These are phyloP conservation scores for Alternaria dauci DNA, from an alignment of 2,329 filamentous ascomycete species.

Conservation along the genomic window DNA sequence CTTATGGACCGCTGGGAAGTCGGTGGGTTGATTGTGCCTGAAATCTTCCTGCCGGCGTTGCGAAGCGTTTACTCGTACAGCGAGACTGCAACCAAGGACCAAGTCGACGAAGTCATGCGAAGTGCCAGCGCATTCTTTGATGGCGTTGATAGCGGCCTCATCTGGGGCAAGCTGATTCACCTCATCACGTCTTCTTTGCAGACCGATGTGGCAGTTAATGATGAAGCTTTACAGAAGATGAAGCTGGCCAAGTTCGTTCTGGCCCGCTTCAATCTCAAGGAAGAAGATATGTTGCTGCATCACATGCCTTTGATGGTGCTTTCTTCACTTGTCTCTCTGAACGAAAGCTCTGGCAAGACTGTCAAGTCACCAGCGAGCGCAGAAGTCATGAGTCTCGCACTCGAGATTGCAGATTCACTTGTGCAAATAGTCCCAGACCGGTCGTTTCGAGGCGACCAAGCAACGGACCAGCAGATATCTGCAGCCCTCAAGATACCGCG, in stretches of 20 bases:
- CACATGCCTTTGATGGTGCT: slow-evolving; percentile 82
- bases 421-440: slow-evolving; percentile 50
- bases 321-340: slow-evolving; percentile 64
- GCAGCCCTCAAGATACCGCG: slow-evolving; percentile 12
- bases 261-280: slow-evolving; percentile 86
- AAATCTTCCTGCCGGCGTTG: slow-evolving; percentile 87
- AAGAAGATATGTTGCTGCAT: slow-evolving; percentile 92
- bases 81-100: slow-evolving; percentile 68
- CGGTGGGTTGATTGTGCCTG: slow-evolving; percentile 85
- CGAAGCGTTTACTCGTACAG: slow-evolving; percentile 81
- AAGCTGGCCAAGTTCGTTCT: slow-evolving; percentile 83
- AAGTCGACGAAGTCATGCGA: slow-evolving; percentile 85
- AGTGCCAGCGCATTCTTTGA: slow-evolving; percentile 98
- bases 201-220: slow-evolving; percentile 59
- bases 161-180: slow-evolving; percentile 82
- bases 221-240: slow-evolving; percentile 67
- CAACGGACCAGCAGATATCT: slow-evolving; percentile 16
- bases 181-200: slow-evolving; percentile 64
- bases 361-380: slow-evolving; percentile 14
- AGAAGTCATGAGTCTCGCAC: slow-evolving; percentile 36
- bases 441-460: slow-evolving; percentile 31
- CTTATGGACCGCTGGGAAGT: slow-evolving; percentile 99
- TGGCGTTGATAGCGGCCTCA: slow-evolving; percentile 91
- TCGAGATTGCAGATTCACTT: slow-evolving; percentile 51
- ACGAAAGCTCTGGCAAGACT: slow-evolving; percentile 37